A percentile compares a stretch with the other conserved stretches of the same genome.
These are phyloP conservation scores for Trichoderma afroharzianum DNA, from an alignment of 2,329 filamentous ascomycete genomes.

Conservation along the genomic window DNA sequence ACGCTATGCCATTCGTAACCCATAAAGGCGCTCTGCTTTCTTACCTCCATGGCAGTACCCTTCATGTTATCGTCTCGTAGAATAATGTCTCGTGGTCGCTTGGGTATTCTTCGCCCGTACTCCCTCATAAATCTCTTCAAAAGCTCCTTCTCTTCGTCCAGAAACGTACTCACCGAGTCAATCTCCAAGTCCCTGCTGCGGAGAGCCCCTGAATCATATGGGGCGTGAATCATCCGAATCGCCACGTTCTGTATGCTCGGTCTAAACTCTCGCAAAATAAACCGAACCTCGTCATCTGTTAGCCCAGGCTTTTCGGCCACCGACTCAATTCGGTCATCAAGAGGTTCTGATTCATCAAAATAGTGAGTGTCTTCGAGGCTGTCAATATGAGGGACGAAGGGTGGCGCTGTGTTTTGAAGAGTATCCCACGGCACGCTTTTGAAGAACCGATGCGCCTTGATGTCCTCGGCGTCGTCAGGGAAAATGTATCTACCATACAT, in stretches of 20 bases:
- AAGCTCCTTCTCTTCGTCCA: slow-evolving; percentile 36
- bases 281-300: slow-evolving; percentile 30
- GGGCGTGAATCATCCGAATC: slow-evolving; percentile 42
- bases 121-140: slow-evolving; percentile 50
- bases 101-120: slow-evolving; percentile 64
- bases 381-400: slow-evolving; percentile 73
- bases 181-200: slow-evolving; percentile 49
- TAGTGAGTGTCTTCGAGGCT: slow-evolving; percentile 75
- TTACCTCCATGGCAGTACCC: slow-evolving; percentile 67
- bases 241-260: slow-evolving; percentile 42
- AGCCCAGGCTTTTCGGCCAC: slow-evolving; percentile 33
- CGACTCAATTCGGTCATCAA: slow-evolving; percentile 60
- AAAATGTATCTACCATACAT: slow-evolving; percentile 62
- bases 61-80: slow-evolving; percentile 69
- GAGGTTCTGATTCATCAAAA: slow-evolving; percentile 77
- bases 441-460: slow-evolving; percentile 88
- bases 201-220: slow-evolving; percentile 47
- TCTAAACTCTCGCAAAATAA: slow-evolving; percentile 37
- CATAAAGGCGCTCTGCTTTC: slow-evolving; percentile 79
- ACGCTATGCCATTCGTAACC: slow-evolving; percentile 79
- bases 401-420: slow-evolving; percentile 67
- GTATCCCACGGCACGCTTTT: slow-evolving; percentile 72
- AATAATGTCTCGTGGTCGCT: slow-evolving; percentile 78
- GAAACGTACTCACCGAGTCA: slow-evolving; percentile 36
- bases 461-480: slow-evolving; percentile 79